Evolutionary conservation across 2,329 filamentous ascomycete species (phyloP).

Genomic region (Fusarium sp.): DNA sequence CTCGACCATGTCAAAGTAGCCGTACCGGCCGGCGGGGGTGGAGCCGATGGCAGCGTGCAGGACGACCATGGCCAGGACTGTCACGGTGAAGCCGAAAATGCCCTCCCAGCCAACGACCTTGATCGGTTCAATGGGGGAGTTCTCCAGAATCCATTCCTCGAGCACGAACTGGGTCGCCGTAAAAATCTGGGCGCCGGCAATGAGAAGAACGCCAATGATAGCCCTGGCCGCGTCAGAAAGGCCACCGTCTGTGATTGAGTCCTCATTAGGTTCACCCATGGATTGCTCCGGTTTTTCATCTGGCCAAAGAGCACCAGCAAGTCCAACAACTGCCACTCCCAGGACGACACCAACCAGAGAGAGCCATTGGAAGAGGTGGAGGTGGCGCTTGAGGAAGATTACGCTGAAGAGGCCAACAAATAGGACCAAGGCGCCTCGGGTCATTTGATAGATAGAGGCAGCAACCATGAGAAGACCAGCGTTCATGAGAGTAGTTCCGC

Average conservation of each 20-base stretch:
- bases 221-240: slow-evolving; percentile 59
- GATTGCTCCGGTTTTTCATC: slow-evolving; percentile 65
- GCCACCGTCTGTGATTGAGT: slow-evolving; percentile 54
- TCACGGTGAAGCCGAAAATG: slow-evolving; percentile 86
- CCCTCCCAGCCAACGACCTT: slow-evolving; percentile 97
- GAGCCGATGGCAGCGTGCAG: slow-evolving; percentile 81
- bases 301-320: slow-evolving; percentile 85
- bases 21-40: slow-evolving; percentile 77
- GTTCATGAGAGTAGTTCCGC: slow-evolving; percentile 97
- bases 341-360: slow-evolving; percentile 86
- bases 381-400: slow-evolving; percentile 81
- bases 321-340: slow-evolving; percentile 89
- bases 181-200: slow-evolving; percentile 95
- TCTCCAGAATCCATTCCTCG: slow-evolving; percentile 89
- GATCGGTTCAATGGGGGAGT: slow-evolving; percentile 77
- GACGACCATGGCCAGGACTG: slow-evolving; percentile 80
- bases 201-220: slow-evolving; percentile 85
- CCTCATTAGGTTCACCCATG: slow-evolving; percentile 45
- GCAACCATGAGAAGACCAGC: slow-evolving; percentile 92
- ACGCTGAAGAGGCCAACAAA: slow-evolving; percentile 98
- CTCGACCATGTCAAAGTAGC: slow-evolving; percentile 91
- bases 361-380: slow-evolving; percentile 92
- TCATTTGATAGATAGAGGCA: slow-evolving; percentile 99
- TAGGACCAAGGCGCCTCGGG: slow-evolving; percentile 89
- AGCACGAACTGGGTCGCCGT: slow-evolving; percentile 96